Conservation (phyloP, 2,329 filamentous ascomycete genomes). For the Neurospora crassa region DNA sequence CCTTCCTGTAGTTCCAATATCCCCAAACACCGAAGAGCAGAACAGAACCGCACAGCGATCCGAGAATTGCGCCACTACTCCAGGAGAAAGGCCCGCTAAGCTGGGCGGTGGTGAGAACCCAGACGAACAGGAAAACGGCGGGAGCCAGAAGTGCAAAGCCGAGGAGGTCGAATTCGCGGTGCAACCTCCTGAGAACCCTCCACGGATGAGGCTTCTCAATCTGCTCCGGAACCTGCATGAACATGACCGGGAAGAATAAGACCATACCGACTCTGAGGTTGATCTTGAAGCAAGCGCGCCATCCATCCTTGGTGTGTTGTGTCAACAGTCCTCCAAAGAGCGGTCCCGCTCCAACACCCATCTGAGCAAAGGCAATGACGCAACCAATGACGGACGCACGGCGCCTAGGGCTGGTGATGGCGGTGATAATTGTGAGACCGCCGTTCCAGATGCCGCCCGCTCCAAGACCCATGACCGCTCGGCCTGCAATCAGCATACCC, state of each 20-base stretch:
- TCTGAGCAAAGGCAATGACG: constrained; percentile 24
- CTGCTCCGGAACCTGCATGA: constrained; percentile 29
- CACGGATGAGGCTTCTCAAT: constrained; percentile 21
- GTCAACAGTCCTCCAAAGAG: constrained; percentile 35
- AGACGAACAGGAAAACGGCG: constrained; percentile 21
- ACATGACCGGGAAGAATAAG: constrained; percentile 23
- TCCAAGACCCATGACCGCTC: constrained; percentile 44
- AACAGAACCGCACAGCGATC: constrained; percentile 29
- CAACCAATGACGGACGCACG: constrained; percentile 20
- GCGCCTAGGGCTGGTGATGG: constrained; percentile 28
- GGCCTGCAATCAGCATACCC: constrained; percentile 43
- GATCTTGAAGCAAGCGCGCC: constrained; percentile 40
- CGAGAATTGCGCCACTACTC: constrained; percentile 28
- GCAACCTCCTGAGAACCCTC: constrained; percentile 17
- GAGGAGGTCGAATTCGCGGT: constrained; percentile 29
- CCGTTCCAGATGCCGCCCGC: constrained; percentile 43
- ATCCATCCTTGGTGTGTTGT: constrained; percentile 23
- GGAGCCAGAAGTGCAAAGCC: constrained; percentile 35
- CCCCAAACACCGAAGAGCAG: constrained; percentile 26
- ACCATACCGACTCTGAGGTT: constrained; percentile 35
- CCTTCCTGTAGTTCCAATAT: constrained; percentile 29
- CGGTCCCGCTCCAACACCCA: constrained; percentile 38
- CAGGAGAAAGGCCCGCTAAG: constrained; percentile 33
- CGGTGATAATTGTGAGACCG: constrained; percentile 39
- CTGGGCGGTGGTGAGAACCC: constrained; percentile 36